Percentiles rank a stretch among this genome's conserved stretches.
These are phyloP conservation scores for Solanum hybrid DNA, from an alignment of 305 asterid genomes.

Conservation along the genomic window DNA sequence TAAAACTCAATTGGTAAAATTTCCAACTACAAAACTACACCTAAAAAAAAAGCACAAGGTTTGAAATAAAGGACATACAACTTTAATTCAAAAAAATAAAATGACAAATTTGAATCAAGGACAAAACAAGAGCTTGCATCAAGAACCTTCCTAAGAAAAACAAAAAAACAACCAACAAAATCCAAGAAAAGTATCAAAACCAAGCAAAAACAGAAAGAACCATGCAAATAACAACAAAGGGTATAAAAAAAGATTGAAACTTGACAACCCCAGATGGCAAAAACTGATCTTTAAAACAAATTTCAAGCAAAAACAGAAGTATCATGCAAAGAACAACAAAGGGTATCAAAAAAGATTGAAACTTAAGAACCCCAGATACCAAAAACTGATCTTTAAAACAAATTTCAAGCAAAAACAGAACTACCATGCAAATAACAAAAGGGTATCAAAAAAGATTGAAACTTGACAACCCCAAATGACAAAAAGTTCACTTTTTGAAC, in stretches of 20 bases:
- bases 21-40: conserved; percentile 5
- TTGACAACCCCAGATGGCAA: not conserved
- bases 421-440: not conserved
- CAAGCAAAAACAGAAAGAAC: not conserved
- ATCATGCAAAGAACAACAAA: not conserved
- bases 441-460: not conserved
- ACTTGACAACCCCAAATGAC: not conserved
- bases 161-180: not conserved
- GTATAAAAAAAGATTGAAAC: not conserved
- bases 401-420: not conserved
- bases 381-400: not conserved
- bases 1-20: not conserved
- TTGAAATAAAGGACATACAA: conserved; percentile 5
- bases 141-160: not conserved
- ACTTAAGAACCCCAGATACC: not conserved
- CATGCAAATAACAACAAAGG: not conserved
- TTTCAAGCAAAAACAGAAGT: not conserved
- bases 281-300: not conserved
- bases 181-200: not conserved
- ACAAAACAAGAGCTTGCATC: not conserved
- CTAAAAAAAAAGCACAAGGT: not conserved
- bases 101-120: not conserved
- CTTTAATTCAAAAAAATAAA: not conserved
- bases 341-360: not conserved
- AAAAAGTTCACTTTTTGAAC: not conserved